Evolutionary conservation across 306 rosid genomes (phyloP).

Genomic region (Dryas alaskensis): DNA sequence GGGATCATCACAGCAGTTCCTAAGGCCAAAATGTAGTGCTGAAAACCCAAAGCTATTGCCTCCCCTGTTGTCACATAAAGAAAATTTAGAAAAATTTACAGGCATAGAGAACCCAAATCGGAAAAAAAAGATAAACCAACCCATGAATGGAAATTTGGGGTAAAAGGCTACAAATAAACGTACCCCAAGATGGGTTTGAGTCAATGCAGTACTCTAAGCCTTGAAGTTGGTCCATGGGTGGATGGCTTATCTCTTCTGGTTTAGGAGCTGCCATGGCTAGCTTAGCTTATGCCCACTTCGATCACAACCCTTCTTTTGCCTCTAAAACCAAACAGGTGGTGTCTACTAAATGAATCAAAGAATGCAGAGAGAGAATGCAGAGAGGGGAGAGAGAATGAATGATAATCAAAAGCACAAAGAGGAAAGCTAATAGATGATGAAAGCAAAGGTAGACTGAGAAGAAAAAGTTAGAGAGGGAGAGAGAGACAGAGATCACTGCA

Average conservation of each 20-base stretch:
- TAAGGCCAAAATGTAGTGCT: slow-evolving; percentile 91
- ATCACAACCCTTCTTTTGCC: slow-evolving; percentile 20
- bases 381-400: neutral
- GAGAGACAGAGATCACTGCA: slow-evolving; percentile 26
- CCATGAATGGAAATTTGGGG: slow-evolving; percentile 20
- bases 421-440: neutral
- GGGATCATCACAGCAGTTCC: slow-evolving; percentile 99
- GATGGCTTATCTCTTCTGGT: slow-evolving; percentile 81
- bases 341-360: neutral
- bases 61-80: slow-evolving; percentile 66
- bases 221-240: slow-evolving; percentile 96
- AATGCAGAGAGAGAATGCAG: neutral
- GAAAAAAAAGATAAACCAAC: neutral
- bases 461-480: slow-evolving; percentile 29
- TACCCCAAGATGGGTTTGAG: slow-evolving; percentile 99
- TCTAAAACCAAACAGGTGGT: slow-evolving; percentile 14
- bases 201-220: slow-evolving; percentile 97
- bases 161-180: slow-evolving; percentile 23
- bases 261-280: slow-evolving; percentile 65
- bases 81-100: neutral
- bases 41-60: slow-evolving; percentile 83
- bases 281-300: slow-evolving; percentile 12
- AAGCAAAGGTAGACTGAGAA: slow-evolving; percentile 15
- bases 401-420: slow-evolving; percentile 34
- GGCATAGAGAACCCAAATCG: neutral